Conservation (phyloP, 257 asterid genomes). For the Linderniella brevidens region DNA sequence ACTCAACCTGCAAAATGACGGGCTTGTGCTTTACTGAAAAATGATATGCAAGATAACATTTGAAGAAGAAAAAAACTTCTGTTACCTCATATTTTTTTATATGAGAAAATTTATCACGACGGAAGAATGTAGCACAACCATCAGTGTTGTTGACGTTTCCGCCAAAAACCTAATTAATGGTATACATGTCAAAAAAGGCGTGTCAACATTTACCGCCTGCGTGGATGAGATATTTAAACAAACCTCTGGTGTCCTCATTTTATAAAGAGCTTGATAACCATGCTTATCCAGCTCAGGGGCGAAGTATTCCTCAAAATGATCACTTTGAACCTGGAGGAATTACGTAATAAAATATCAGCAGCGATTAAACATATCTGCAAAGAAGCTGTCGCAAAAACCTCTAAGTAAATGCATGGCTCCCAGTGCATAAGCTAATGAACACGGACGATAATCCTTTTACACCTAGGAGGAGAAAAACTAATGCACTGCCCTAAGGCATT, state of each 20-base stretch:
- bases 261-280: slow-evolving; percentile 83
- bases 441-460: too few species aligned
- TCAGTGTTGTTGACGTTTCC: slow-evolving; percentile 44
- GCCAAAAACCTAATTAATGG: slow-evolving; percentile 38
- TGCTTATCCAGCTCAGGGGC: slow-evolving; percentile 95
- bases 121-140: slow-evolving; percentile 98
- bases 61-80: slow-evolving; percentile 5
- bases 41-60: slow-evolving; percentile 10
- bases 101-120: slow-evolving; percentile 88
- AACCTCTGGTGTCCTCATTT: slow-evolving; percentile 81
- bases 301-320: slow-evolving; percentile 84
- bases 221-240: slow-evolving; percentile 13
- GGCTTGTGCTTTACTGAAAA: slow-evolving; percentile 7
- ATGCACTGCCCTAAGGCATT: too few species aligned
- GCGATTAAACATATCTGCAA: too few species aligned
- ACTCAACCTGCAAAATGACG: slow-evolving; percentile 58
- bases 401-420: too few species aligned
- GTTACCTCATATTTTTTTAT: slow-evolving; percentile 92
- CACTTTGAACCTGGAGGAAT: slow-evolving; percentile 65
- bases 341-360: background rate
- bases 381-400: too few species aligned
- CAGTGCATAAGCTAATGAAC: too few species aligned
- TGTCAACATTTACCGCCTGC: slow-evolving; percentile 6
- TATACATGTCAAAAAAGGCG: slow-evolving; percentile 10
- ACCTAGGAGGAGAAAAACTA: too few species aligned